These are phyloP conservation scores for Amylocarpus encephaloides DNA, from an alignment of 2,329 filamentous ascomycete species.

Conservation along the genomic window DNA sequence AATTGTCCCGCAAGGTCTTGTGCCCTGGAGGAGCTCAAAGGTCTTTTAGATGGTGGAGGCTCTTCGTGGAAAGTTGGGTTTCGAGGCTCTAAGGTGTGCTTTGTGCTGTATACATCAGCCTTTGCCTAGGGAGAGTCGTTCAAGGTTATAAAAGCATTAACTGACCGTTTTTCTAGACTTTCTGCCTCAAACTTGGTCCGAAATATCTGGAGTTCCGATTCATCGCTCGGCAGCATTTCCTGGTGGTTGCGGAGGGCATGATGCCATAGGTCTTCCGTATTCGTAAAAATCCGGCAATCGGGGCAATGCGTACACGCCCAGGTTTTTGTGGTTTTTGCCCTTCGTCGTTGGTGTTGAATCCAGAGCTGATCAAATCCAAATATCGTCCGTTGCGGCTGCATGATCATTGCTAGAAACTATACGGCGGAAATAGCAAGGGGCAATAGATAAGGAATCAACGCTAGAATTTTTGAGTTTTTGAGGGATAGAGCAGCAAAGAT, in stretches of 20 bases:
- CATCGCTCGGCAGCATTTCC: conserved; percentile 14
- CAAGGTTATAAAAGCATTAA: no score
- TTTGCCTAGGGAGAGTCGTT: background rate
- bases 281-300: conserved; percentile 14
- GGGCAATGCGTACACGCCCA: conserved; percentile 21
- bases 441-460: no score
- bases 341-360: conserved; percentile 21
- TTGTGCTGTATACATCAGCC: conserved; percentile 9
- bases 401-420: no score
- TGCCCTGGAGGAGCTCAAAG: conserved; percentile 5
- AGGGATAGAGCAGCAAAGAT: no score
- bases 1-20: conserved; percentile 14
- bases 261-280: conserved; percentile 15
- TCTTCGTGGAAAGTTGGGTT: conserved; percentile 18
- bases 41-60: conserved; percentile 13
- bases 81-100: conserved; percentile 14
- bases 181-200: conserved; percentile 11
- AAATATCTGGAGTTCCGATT: conserved; percentile 8
- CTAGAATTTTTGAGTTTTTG: no score
- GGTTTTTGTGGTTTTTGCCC: conserved; percentile 15
- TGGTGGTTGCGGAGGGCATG: conserved; percentile 17
- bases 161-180: no score
- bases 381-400: no score
- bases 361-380: conserved; percentile 17
- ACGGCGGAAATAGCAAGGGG: no score